These are phyloP conservation scores for Pisolithus thermaeus DNA, from an alignment of 1,284 basidiomycete genomes.

Conservation along the genomic window DNA sequence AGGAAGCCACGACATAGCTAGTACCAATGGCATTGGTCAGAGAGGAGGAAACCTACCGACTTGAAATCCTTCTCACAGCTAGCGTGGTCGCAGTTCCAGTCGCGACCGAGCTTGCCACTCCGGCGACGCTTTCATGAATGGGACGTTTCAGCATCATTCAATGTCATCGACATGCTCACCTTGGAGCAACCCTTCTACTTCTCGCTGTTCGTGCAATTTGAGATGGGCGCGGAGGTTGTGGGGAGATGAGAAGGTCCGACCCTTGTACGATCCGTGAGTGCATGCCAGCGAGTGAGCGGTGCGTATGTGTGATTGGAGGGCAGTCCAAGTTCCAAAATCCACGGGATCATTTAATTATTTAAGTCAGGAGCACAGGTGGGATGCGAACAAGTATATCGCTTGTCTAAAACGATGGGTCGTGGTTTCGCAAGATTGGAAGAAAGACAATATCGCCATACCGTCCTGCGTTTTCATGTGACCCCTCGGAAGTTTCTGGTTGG, in stretches of 20 bases:
- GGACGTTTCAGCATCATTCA: conserved; percentile 33
- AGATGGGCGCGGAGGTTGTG: conserved; percentile 76
- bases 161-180: too few species aligned
- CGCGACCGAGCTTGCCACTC: conserved; percentile 71
- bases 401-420: conserved; percentile 42
- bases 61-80: conserved; percentile 82
- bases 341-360: conserved; percentile 31
- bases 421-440: not conserved
- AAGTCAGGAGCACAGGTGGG: conserved; percentile 41
- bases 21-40: not conserved
- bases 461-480: conserved; percentile 79
- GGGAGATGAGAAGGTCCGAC: conserved; percentile 66
- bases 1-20: too few species aligned
- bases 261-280: conserved; percentile 60
- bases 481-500: conserved; percentile 71
- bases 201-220: conserved; percentile 69
- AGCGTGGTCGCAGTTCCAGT: conserved; percentile 67
- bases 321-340: conserved; percentile 79
- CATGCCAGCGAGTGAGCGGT: conserved; percentile 78
- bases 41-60: conserved; percentile 49
- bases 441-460: conserved; percentile 40
- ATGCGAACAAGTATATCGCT: conserved; percentile 80
- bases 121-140: conserved; percentile 47
- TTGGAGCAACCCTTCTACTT: too few species aligned
- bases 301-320: conserved; percentile 73